phyloP scores from a whole-genome alignment of 441 rosid genomes.

The Croton setiger region DNA sequence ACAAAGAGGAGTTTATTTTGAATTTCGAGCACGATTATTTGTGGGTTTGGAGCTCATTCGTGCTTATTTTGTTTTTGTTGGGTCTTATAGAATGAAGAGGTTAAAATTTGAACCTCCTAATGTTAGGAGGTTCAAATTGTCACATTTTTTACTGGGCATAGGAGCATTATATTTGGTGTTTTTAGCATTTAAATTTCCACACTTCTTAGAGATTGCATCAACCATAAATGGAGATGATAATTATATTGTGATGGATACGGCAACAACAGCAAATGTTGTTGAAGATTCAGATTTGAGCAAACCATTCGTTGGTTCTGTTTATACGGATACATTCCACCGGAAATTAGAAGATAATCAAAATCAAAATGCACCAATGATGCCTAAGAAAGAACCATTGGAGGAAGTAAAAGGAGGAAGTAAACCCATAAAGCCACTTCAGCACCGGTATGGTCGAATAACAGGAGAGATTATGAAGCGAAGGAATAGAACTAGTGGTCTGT shows the following conservation, averaged over 20 bases:
- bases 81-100: constrained; percentile 57
- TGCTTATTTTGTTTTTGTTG: constrained; percentile 16
- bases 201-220: constrained; percentile 64
- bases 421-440: constrained; percentile 53
- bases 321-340: constrained; percentile 59
- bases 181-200: constrained; percentile 74
- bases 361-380: constrained; percentile 52
- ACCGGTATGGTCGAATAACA: constrained; percentile 67
- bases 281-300: constrained; percentile 57
- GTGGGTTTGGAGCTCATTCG: neutral
- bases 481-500: constrained; percentile 57
- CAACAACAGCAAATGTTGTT: constrained; percentile 30
- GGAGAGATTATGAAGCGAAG: constrained; percentile 67
- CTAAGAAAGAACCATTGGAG: constrained; percentile 42
- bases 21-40: neutral
- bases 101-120: constrained; percentile 52
- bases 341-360: constrained; percentile 58
- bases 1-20: constrained; percentile 3
- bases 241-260: constrained; percentile 45
- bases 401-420: constrained; percentile 33
- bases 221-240: constrained; percentile 66
- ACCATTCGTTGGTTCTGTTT: constrained; percentile 49
- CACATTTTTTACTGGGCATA: constrained; percentile 63
- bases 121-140: constrained; percentile 65
- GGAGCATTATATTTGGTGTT: constrained; percentile 70